A percentile compares a stretch with the other conserved stretches of the same genome.
Conservation (phyloP, 139 green algal species). For the Chlorella sp. region DNA sequence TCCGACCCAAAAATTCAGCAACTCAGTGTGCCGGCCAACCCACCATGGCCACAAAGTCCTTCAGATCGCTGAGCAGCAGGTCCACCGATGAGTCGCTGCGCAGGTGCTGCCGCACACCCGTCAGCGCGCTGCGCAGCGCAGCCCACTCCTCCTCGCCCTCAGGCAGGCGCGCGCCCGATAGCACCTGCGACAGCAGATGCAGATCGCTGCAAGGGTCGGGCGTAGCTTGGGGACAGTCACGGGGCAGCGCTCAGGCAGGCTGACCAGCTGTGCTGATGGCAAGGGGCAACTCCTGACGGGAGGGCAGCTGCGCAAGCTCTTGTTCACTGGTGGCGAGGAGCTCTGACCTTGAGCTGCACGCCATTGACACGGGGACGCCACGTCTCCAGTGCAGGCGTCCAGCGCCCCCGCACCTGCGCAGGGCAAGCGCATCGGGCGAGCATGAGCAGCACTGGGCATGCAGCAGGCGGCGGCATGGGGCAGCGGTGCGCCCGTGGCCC, state of each 20-base stretch:
- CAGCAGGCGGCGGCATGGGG: too few species aligned
- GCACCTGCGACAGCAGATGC: constrained; percentile 13
- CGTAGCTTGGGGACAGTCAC: neutral
- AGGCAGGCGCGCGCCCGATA: constrained; percentile 57
- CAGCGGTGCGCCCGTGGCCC: too few species aligned
- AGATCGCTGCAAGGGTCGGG: too few species aligned
- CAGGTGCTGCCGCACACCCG: constrained; percentile 42
- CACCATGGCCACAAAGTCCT: constrained; percentile 39
- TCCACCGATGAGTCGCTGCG: constrained; percentile 30
- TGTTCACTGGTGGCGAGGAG: too few species aligned
- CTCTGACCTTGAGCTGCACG: constrained; percentile 69
- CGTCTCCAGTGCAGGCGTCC: constrained; percentile 59
- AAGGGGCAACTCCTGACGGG: too few species aligned
- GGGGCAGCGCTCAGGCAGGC: neutral
- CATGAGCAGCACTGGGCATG: too few species aligned
- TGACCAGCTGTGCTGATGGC: too few species aligned
- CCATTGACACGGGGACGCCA: constrained; percentile 71
- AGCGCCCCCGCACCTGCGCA: constrained; percentile 18
- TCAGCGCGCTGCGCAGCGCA: constrained; percentile 34
- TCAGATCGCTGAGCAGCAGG: constrained; percentile 47
- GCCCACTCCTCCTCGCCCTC: constrained; percentile 58
- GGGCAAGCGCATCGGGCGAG: too few species aligned
- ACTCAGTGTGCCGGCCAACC: too few species aligned
- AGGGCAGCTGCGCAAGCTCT: too few species aligned
- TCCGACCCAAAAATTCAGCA: too few species aligned